Evolutionary conservation across 305 asterid species (phyloP).

Genomic region (Fraxinus angustifolia): DNA sequence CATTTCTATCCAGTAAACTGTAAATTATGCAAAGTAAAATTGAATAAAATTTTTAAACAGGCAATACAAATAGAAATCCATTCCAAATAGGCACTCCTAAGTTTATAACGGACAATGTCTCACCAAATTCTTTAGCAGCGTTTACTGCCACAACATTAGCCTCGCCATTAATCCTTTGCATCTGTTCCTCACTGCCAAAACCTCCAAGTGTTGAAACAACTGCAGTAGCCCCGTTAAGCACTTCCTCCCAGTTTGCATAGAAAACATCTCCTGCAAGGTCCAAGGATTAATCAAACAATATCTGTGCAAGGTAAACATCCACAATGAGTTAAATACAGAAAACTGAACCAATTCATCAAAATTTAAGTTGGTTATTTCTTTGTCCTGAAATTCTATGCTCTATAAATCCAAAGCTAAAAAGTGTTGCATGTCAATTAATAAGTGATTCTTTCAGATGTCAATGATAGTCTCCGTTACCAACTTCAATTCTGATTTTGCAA

Average conservation of each 20-base stretch:
- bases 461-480: not conserved
- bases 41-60: slow-evolving; percentile 8
- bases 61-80: not conserved
- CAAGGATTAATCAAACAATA: slow-evolving; percentile 1
- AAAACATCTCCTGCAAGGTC: slow-evolving; percentile 79
- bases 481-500: not conserved
- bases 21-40: not conserved
- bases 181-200: slow-evolving; percentile 90
- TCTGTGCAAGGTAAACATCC: not conserved
- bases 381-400: not conserved
- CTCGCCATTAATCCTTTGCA: slow-evolving; percentile 90
- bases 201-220: slow-evolving; percentile 97
- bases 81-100: not conserved
- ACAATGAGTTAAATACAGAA: not conserved
- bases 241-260: slow-evolving; percentile 90
- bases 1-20: not conserved
- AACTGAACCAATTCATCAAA: not conserved
- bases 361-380: not conserved
- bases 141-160: slow-evolving; percentile 88
- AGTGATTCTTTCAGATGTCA: not conserved
- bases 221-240: slow-evolving; percentile 78
- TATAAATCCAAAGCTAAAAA: not conserved
- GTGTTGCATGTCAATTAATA: not conserved
- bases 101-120: slow-evolving; percentile 24
- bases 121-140: slow-evolving; percentile 90